A percentile compares a stretch with the other conserved stretches of the same genome.
Conservation (phyloP, 1,139 yeast genomes). For the Saccharomyces hybrid region DNA sequence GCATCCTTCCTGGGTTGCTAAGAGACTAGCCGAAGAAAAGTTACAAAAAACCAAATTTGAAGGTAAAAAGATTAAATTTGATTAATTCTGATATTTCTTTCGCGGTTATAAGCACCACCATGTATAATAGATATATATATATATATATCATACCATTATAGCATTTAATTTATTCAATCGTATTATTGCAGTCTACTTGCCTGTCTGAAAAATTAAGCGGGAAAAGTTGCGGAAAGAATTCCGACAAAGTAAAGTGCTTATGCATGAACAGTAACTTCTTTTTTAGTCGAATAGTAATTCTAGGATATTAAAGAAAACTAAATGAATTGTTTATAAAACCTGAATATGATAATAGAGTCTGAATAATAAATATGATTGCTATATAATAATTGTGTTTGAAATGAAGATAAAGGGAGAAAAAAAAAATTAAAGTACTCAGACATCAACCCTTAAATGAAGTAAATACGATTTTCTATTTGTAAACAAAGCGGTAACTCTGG, state of each 20-base stretch:
- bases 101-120: too few species aligned
- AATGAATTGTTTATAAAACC: not conserved
- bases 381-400: not conserved
- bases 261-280: too few species aligned
- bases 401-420: not conserved
- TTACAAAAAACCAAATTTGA: conserved; percentile 56
- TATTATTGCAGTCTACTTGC: not conserved
- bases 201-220: not conserved
- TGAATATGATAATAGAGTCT: not conserved
- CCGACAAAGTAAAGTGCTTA: too few species aligned
- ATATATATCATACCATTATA: not conserved
- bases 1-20: conserved; percentile 98
- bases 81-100: conserved; percentile 7
- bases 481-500: not conserved
- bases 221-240: not conserved
- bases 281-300: too few species aligned
- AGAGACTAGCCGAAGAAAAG: conserved; percentile 60
- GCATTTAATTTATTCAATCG: not conserved
- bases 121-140: not conserved
- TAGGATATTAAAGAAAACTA: not conserved
- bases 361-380: not conserved
- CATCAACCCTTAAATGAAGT: not conserved
- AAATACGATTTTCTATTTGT: not conserved
- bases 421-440: not conserved
- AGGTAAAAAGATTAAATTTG: conserved; percentile 79